These are phyloP conservation scores for Candida cerambycidarum DNA, from an alignment of 805 yeast species.

Conservation along the genomic window DNA sequence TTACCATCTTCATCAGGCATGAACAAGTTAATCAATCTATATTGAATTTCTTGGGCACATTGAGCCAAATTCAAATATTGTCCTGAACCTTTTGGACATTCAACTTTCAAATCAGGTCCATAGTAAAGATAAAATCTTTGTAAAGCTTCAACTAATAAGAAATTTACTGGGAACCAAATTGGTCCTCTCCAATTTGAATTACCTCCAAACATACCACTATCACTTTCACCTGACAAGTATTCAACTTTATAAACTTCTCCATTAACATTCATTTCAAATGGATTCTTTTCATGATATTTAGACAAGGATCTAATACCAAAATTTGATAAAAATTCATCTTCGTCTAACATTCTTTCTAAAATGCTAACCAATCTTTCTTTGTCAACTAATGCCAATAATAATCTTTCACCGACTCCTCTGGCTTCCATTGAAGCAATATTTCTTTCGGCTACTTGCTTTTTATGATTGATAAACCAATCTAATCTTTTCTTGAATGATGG, in stretches of 20 bases:
- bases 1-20: conserved; percentile 62
- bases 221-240: conserved; percentile 86
- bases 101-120: conserved; percentile 81
- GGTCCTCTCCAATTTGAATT: conserved; percentile 98
- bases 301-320: conserved; percentile 89
- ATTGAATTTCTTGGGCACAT: conserved; percentile 88
- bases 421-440: conserved; percentile 83
- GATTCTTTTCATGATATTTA: conserved; percentile 79
- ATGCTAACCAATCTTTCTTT: conserved; percentile 77
- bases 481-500: conserved; percentile 82
- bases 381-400: conserved; percentile 75
- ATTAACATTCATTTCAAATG: conserved; percentile 79
- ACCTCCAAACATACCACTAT: conserved; percentile 93
- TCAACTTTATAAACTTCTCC: conserved; percentile 69
- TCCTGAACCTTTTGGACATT: conserved; percentile 86
- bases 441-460: conserved; percentile 67
- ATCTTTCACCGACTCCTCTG: conserved; percentile 79
- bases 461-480: conserved; percentile 78
- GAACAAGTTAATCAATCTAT: conserved; percentile 76
- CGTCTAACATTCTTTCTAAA: conserved; percentile 68
- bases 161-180: conserved; percentile 93
- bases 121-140: conserved; percentile 86
- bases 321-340: conserved; percentile 77
- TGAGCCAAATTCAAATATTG: conserved; percentile 74
- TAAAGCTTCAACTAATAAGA: conserved; percentile 79